These are phyloP conservation scores for Clathrus columnatus DNA, from an alignment of 768 basidiomycete species.

Conservation along the genomic window DNA sequence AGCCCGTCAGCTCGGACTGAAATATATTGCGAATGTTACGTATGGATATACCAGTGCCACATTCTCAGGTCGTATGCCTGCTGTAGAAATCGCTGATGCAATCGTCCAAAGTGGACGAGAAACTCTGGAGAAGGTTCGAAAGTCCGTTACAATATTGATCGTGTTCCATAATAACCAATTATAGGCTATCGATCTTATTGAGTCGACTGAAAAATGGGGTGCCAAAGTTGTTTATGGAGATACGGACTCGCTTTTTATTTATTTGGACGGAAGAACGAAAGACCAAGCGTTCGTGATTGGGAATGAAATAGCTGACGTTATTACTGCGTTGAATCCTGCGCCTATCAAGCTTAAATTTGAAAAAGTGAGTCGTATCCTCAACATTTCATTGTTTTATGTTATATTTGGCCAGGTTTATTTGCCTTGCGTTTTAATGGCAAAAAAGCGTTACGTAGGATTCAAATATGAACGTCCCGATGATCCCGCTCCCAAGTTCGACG, in stretches of 20 bases:
- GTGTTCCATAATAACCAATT: background rate
- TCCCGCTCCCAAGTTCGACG: slow-evolving; percentile 73
- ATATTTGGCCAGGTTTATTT: slow-evolving; percentile 65
- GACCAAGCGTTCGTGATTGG: slow-evolving; percentile 92
- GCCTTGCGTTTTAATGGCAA: slow-evolving; percentile 91
- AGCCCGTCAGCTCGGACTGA: slow-evolving; percentile 86
- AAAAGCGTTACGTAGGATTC: slow-evolving; percentile 97
- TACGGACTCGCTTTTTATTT: slow-evolving; percentile 92
- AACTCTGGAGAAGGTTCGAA: slow-evolving; percentile 79
- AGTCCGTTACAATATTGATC: background rate
- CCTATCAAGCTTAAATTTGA: slow-evolving; percentile 97
- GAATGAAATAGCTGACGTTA: slow-evolving; percentile 80
- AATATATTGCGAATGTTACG: slow-evolving; percentile 90
- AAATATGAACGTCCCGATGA: slow-evolving; percentile 87
- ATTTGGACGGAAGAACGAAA: slow-evolving; percentile 83
- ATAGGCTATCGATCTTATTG: slow-evolving; percentile 77
- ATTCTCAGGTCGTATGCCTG: slow-evolving; percentile 96
- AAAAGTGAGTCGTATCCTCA: slow-evolving; percentile 47
- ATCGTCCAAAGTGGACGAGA: slow-evolving; percentile 96
- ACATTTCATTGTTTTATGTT: background rate
- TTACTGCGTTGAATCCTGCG: slow-evolving; percentile 80
- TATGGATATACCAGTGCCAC: slow-evolving; percentile 95
- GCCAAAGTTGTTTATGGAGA: slow-evolving; percentile 95
- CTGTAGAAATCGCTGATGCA: slow-evolving; percentile 95
- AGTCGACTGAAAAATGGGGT: slow-evolving; percentile 74